A percentile compares a stretch with the other conserved stretches of the same genome.
Conservation (phyloP, 148 eudicot species). For the Silene conica region DNA sequence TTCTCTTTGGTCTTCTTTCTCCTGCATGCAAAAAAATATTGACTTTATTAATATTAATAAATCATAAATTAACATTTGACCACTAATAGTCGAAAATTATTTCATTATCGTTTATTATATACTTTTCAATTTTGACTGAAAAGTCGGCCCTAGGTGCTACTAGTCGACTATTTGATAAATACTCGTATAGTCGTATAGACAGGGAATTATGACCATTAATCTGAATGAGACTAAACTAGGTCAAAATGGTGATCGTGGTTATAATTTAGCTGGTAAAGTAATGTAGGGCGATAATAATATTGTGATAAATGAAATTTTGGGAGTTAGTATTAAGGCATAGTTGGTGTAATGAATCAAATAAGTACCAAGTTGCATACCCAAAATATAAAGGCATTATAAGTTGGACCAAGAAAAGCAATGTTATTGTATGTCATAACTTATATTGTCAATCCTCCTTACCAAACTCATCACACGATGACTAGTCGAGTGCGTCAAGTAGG, state of each 20-base stretch:
- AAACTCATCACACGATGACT: background rate
- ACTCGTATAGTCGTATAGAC: no score
- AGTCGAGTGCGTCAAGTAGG: no score
- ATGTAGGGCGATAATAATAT: no score
- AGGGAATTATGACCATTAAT: no score
- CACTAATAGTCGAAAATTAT: background rate
- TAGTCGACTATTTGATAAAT: background rate
- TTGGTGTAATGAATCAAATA: background rate
- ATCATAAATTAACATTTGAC: no score
- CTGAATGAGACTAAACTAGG: no score
- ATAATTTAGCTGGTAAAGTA: background rate
- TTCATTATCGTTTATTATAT: no score
- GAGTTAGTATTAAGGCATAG: no score
- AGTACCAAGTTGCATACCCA: background rate
- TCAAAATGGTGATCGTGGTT: no score
- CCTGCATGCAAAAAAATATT: slow-evolving; percentile 29
- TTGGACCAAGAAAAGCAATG: background rate
- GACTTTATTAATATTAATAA: background rate
- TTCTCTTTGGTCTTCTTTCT: slow-evolving; percentile 64
- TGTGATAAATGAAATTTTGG: background rate
- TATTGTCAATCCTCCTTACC: background rate
- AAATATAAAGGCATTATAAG: background rate
- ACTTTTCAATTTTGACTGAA: background rate
- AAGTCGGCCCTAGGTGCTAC: background rate
- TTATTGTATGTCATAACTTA: no score